These are phyloP conservation scores for Agrostemma githago DNA, from an alignment of 148 eudicot species.

Conservation along the genomic window DNA sequence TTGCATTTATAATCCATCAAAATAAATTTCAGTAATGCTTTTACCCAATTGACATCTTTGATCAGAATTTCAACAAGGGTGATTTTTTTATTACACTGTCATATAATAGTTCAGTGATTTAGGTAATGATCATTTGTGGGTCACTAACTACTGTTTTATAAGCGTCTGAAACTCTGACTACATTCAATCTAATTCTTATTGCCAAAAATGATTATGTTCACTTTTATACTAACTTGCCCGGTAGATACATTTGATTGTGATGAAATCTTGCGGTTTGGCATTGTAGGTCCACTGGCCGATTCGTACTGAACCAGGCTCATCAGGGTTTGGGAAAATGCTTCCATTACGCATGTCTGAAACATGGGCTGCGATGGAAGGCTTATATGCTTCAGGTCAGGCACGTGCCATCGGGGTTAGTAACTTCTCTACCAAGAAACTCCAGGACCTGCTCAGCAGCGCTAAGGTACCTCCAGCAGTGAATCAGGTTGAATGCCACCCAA, in stretches of 20 bases:
- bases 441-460: conserved; percentile 39
- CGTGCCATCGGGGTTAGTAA: conserved; percentile 65
- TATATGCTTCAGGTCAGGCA: conserved; percentile 53
- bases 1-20: not conserved
- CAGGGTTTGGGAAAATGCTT: conserved; percentile 36
- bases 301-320: conserved; percentile 40
- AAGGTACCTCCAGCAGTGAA: conserved; percentile 65
- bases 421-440: conserved; percentile 54
- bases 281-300: conserved; percentile 63
- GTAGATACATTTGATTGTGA: not conserved
- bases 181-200: not conserved
- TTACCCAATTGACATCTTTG: not conserved
- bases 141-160: not conserved
- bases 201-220: not conserved
- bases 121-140: not conserved
- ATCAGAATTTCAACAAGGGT: not conserved
- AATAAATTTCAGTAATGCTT: not conserved
- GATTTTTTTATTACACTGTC: not conserved
- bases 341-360: conserved; percentile 41
- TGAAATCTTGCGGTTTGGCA: not conserved
- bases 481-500: conserved; percentile 66
- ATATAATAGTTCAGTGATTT: too few species aligned
- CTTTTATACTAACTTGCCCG: not conserved
- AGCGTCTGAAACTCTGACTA: not conserved
- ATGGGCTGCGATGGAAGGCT: conserved; percentile 65